Base-by-base conservation (phyloP, 2,329 filamentous ascomycete genomes). In the Curvularia spicifera region DNA sequence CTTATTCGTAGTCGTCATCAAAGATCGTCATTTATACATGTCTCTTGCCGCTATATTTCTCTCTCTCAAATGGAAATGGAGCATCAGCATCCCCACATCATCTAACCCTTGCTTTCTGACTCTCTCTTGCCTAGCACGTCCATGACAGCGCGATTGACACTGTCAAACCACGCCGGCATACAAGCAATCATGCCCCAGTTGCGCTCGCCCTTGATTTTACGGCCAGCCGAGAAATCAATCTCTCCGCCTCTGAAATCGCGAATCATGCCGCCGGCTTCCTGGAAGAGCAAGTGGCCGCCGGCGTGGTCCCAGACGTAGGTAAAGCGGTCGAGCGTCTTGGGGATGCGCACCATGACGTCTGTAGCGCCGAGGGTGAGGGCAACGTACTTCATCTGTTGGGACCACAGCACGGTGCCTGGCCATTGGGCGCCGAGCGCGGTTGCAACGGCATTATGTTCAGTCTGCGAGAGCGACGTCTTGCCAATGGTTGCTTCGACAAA, bases 261-360 rank as follows among this genome's bases (percentile, higher is more conserved):
- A 24, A 85, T 78, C 48, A 77, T 72, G 8, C 80, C 81, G 6
- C 84, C 83, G 1, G 80, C 76, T 65, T 85, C 83, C 54, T 80
- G 70, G 53, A 78, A 81, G 43, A 85, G 77, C 26, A 85, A 67
- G 64, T 83, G 80, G 0, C 83, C 83, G 5, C 83, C 83, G 1
- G 81, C 81, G 70, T 85, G 83, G 68, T 85, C 84, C 83, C 83
- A 85, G n/a, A 84, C 74, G 56, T 79, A 79, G 0, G 81, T 82
- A 46, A 78, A 81, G 60, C 83, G 78, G 8, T 72, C 70, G 31
- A 72, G 63, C 3, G 77, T 76, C 52, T 74, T 75, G 8, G 82
- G 80, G 26, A 84, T 79, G 43, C 83, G 80, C 15, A 85, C 65
- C 67, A 82, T 77, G 26, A 82, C 78, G 63, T 83, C 80, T 28